These are phyloP conservation scores for Cordyceps pruinosa DNA, from an alignment of 2,329 filamentous ascomycete genomes.

Conservation along the genomic window DNA sequence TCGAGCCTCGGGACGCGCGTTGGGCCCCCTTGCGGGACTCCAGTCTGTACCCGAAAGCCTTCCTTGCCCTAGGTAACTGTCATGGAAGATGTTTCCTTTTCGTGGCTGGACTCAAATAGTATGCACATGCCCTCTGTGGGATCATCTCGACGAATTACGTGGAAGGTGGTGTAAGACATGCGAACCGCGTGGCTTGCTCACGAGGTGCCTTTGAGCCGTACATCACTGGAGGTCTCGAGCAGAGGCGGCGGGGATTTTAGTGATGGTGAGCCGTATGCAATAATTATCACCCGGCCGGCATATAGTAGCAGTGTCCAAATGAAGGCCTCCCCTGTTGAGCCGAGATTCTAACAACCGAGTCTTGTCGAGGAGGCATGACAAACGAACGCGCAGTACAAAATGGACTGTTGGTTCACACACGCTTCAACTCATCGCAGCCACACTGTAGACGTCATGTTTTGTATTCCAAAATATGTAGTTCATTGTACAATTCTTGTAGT, in stretches of 20 bases:
- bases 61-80: neutral
- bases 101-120: neutral
- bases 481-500: conserved; percentile 9
- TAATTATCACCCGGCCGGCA: too few relatives aligned
- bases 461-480: conserved; percentile 8
- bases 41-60: neutral
- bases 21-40: neutral
- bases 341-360: neutral
- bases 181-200: neutral
- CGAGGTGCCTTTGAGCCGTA: neutral
- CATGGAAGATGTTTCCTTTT: neutral
- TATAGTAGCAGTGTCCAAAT: neutral
- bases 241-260: neutral
- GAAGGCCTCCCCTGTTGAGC: too few relatives aligned
- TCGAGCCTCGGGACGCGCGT: conserved; percentile 10
- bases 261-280: neutral
- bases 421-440: neutral
- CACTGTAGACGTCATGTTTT: neutral
- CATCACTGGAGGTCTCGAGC: neutral
- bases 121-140: neutral
- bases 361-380: neutral
- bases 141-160: neutral
- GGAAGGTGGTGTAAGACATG: neutral
- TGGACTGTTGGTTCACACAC: neutral
- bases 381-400: too few relatives aligned